Conservation (phyloP, 805 yeast genomes). For the Scheffersomyces ergatensis region DNA sequence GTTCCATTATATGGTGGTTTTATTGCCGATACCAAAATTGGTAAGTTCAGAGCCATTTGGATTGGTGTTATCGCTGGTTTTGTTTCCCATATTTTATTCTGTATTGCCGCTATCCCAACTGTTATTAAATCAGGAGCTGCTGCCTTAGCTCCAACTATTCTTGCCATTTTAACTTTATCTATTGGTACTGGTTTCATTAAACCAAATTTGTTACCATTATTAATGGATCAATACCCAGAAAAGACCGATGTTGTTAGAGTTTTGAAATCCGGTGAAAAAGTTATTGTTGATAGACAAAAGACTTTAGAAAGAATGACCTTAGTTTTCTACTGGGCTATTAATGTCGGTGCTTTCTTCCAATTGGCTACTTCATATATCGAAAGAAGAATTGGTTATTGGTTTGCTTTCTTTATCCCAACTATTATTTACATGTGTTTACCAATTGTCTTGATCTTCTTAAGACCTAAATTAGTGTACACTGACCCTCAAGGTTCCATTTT, state of each 20-base stretch:
- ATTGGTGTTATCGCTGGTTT: constrained; percentile 47
- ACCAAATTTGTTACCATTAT: constrained; percentile 49
- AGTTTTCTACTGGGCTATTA: constrained; percentile 55
- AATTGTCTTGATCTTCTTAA: constrained; percentile 22
- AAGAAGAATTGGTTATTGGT: constrained; percentile 53
- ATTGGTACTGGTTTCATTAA: constrained; percentile 54
- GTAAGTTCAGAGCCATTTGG: constrained; percentile 49
- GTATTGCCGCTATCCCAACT: constrained; percentile 47
- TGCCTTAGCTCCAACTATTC: constrained; percentile 39
- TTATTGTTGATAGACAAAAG: constrained; percentile 50
- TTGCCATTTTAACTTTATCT: constrained; percentile 39
- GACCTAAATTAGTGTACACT: constrained; percentile 27
- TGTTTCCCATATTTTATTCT: constrained; percentile 45
- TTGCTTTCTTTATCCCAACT: constrained; percentile 50
- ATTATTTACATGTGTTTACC: constrained; percentile 30
- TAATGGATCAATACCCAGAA: constrained; percentile 51
- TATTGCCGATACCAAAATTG: constrained; percentile 47
- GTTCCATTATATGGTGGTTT: constrained; percentile 54
- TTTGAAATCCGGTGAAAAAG: constrained; percentile 60
- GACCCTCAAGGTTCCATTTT: constrained; percentile 48
- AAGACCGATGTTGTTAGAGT: constrained; percentile 57
- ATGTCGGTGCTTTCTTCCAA: constrained; percentile 53
- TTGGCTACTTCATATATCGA: constrained; percentile 52
- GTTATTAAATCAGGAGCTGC: constrained; percentile 35
- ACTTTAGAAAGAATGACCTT: constrained; percentile 42